These are phyloP conservation scores for Pythium oligandrum DNA, from an alignment of 352 stramenopile species.

Conservation along the genomic window DNA sequence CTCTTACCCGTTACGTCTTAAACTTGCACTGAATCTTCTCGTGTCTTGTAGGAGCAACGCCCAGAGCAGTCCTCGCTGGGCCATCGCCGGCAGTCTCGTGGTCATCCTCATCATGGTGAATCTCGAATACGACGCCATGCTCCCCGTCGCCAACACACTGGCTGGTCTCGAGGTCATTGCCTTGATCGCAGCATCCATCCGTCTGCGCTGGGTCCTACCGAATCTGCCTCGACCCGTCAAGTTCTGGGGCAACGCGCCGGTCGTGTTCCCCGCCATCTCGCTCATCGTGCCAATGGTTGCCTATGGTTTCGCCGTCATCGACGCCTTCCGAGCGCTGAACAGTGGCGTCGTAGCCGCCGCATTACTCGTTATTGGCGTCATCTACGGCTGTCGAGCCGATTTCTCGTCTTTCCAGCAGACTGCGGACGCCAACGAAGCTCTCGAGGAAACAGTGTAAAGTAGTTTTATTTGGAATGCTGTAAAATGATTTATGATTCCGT, in stretches of 20 bases:
- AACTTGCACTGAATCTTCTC: not conserved
- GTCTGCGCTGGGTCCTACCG: slow-evolving; percentile 29
- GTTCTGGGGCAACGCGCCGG: slow-evolving; percentile 32
- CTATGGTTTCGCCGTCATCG: slow-evolving; percentile 28
- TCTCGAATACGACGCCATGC: slow-evolving; percentile 43
- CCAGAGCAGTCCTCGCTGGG: slow-evolving; percentile 25
- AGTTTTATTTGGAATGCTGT: too few relatives aligned
- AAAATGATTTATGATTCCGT: too few relatives aligned
- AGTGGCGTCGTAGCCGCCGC: slow-evolving; percentile 31
- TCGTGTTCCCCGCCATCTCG: slow-evolving; percentile 25
- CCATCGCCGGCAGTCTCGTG: slow-evolving; percentile 50
- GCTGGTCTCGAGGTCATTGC: slow-evolving; percentile 34
- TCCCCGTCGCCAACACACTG: slow-evolving; percentile 49
- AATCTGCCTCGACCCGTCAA: slow-evolving; percentile 33
- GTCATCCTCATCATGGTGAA: slow-evolving; percentile 58
- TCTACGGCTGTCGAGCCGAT: slow-evolving; percentile 44
- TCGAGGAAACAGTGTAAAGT: too few relatives aligned
- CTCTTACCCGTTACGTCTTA: not conserved
- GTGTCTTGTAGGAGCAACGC: slow-evolving; percentile 10
- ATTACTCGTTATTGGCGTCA: slow-evolving; percentile 46
- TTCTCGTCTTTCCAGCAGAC: slow-evolving; percentile 33
- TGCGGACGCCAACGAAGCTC: too few relatives aligned
- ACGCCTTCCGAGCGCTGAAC: slow-evolving; percentile 37
- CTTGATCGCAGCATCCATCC: slow-evolving; percentile 34
- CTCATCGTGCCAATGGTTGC: slow-evolving; percentile 30